Conservation (phyloP, 2,329 filamentous ascomycete genomes). For the Clarireedia sp. region DNA sequence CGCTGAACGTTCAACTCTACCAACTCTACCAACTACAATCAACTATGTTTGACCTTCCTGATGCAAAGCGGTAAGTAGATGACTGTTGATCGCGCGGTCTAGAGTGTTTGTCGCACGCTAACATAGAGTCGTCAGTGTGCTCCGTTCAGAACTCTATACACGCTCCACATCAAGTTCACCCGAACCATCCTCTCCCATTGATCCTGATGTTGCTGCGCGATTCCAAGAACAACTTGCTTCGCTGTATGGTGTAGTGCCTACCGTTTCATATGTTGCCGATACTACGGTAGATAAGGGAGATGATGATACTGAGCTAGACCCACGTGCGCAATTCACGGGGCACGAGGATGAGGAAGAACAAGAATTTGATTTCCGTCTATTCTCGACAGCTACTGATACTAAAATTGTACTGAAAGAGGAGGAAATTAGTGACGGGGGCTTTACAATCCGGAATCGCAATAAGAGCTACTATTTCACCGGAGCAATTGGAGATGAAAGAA, state of each 20-base stretch:
- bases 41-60: slow-evolving; percentile 44
- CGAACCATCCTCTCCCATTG: slow-evolving; percentile 20
- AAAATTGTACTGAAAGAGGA: slow-evolving; percentile 44
- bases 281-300: slow-evolving; percentile 18
- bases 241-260: slow-evolving; percentile 20
- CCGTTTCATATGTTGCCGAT: not conserved
- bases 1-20: not conserved
- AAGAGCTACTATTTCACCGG: slow-evolving; percentile 42
- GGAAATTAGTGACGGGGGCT: slow-evolving; percentile 32
- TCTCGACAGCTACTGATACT: slow-evolving; percentile 30
- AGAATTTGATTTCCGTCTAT: slow-evolving; percentile 50
- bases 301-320: slow-evolving; percentile 12
- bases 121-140: slow-evolving; percentile 34
- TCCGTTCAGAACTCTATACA: slow-evolving; percentile 45
- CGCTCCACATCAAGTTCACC: slow-evolving; percentile 18
- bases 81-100: not conserved
- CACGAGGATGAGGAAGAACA: slow-evolving; percentile 30
- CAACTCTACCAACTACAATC: not conserved
- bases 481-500: slow-evolving; percentile 32
- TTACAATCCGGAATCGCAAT: slow-evolving; percentile 36
- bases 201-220: slow-evolving; percentile 13
- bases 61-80: slow-evolving; percentile 42
- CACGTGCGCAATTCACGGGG: slow-evolving; percentile 1
- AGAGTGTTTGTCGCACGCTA: not conserved
- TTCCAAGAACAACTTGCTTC: slow-evolving; percentile 19